Base-by-base conservation (phyloP, 139 green algal genomes). In the Chlorella sp. region DNA sequence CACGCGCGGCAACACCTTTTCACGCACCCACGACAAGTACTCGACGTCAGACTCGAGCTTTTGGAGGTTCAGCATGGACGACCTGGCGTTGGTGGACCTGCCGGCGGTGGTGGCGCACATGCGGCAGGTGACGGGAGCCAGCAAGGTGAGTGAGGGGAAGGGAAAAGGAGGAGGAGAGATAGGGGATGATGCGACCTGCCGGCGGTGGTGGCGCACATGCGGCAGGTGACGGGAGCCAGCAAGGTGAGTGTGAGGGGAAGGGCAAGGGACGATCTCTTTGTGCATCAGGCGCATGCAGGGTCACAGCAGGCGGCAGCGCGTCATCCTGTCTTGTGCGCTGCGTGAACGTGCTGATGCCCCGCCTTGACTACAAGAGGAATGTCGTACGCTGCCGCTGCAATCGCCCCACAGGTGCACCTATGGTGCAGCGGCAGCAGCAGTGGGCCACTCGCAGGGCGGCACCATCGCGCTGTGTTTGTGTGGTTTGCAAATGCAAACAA, bases 81-180 rank as follows among this genome's bases (percentile, higher is more conserved):
- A 85, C 62, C 55, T 80, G 80, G 89, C 89, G 2, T 69, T 82
- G 0, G 78, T 82, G 31, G 91, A 96, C 76, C 32, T 95, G 31
- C 89, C 86, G 3, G 83, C 88, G 3, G 67, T 80, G 32, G 69
- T 94, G 1, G 30, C 85, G 31, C 85, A 89, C 33, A 69, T 89
- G 1, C 77, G 90, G 31, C 31, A 76, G 5, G 42, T 68, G 4
- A 91, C 89, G 0, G 72, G 67, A 3, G 69, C 49, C 22, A 35
- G 23, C 22, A 72, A 64, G 67, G 67, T 62, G 24, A 32, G 24
- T n/a, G n/a, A n/a, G n/a, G n/a, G n/a, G n/a, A n/a, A n/a, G n/a
- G n/a, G n/a, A n/a, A n/a, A n/a, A n/a, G n/a, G n/a, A n/a, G n/a
- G n/a, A n/a, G n/a, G n/a, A n/a, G n/a, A n/a, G n/a, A n/a, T n/a